Evolutionary conservation across 2,329 filamentous ascomycete species (phyloP), one percentile per base, ranked within the genome.

Genomic region (Sclerotinia glacialis): DNA sequence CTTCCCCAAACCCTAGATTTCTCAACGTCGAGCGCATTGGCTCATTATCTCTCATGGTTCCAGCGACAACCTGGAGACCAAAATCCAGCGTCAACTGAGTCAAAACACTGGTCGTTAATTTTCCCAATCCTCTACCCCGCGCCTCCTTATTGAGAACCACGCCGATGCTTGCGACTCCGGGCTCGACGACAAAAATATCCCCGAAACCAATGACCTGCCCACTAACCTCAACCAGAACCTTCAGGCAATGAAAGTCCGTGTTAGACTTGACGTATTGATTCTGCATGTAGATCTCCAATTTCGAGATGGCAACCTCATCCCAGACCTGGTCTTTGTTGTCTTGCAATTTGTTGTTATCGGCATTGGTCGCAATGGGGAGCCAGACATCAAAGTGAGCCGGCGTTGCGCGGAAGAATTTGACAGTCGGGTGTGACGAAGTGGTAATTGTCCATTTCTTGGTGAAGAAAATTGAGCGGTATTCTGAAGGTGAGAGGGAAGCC

Each of bases 271-370:
- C 5, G 18, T 53, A 53, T 53, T 53, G 50, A 53, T 53, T 11
- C 1, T 7, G 5, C 50, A 53, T 53, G 4, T n/a, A 11, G 9
- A 21, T 31, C n/a, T 53, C 34, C 18, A 28, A 53, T 53, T 53
- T 31, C 8, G 50, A 34, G 50, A n/a, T 53, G 6, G 50, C 50
- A 31, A 21, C 28, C 16, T 53, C 50, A 21, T 53, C 50, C 50
- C 50, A 53, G 28, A 53, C 18, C 12, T 34, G 18, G 18, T 34
- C 50, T 34, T 34, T 53, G 50, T 11, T 53, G 28, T 53, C 50
- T 34, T 53, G 50, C 18, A 53, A 34, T 53, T 53, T 34, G 5
- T 53, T 53, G 50, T 53, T 53, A n/a, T 53, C 28, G 50, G 50
- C 18, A 8, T 34, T n/a, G 34, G 28, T 53, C 9, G 50, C 50